Evolutionary conservation across 176 grass and related monocot species (phyloP), one percentile per base, ranked within the genome.

Genomic region (Themeda triandra): DNA sequence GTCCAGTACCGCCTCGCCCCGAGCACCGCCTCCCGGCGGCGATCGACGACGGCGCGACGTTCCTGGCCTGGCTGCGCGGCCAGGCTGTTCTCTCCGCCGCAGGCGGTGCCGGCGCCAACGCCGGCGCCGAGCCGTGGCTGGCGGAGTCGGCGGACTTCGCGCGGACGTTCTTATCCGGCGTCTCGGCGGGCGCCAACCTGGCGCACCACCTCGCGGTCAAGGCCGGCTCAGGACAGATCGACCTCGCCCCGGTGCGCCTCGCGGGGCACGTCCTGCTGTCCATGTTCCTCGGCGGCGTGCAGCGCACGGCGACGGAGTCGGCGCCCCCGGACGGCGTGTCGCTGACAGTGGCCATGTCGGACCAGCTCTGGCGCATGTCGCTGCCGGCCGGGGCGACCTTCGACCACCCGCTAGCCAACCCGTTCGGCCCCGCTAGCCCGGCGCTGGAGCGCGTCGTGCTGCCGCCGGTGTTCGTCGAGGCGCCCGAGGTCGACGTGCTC

Each of bases 401-500:
- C 62, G 94, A 96, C 60, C 89, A 96, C 21, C 94, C 91, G 10
- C 1, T 91, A 5, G 73, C 73, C 11, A 93, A 96, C 76, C 91
- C 91, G 29, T 93, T 96, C 42, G 89, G 86, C 3, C 89, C 78
- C 24, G 81, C 74, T 8, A 88, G 88, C 80, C 72, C 81, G 0
- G 8, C 0, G 23, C 72, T 96, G 7, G 66, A 44, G 33, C 27
- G 71, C 23, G 40, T 87, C 0, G 67, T 82, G 63, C 45, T 93
- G 14, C 81, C 81, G 4, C 88, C 90, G 27, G 88, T 66, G 46
- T 76, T 96, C 62, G 77, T 91, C 25, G 91, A 88, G 82, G 87
- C 87, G 44, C 78, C 90, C 0, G 85, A 24, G 35, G 2, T 8
- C 72, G 93, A 92, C 85, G 56, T 95, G 40, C 77, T 92, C 51